Conservation (phyloP, 805 yeast species). For the Schwanniomyces vanrijiae region DNA sequence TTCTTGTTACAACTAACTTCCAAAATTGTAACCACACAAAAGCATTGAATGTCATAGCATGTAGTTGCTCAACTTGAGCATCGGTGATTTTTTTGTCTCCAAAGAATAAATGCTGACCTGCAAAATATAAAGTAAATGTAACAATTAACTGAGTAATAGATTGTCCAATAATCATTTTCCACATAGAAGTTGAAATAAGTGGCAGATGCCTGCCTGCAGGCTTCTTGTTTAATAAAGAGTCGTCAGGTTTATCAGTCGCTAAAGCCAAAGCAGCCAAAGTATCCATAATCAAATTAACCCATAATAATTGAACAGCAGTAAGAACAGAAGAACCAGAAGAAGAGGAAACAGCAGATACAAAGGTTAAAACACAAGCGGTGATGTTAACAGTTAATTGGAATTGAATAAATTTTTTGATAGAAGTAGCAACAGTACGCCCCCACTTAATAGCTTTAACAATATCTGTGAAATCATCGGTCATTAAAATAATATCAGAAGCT, state of each 20-base stretch:
- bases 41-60: conserved; percentile 89
- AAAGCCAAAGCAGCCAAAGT: conserved; percentile 96
- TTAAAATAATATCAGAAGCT: conserved; percentile 87
- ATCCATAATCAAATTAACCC: conserved; percentile 99
- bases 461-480: conserved; percentile 92
- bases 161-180: conserved; percentile 98
- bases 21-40: conserved; percentile 98
- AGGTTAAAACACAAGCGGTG: conserved; percentile 93
- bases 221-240: conserved; percentile 68
- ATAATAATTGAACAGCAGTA: conserved; percentile 94
- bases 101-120: conserved; percentile 59
- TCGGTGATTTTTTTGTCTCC: conserved; percentile 28
- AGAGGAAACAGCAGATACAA: conserved; percentile 88
- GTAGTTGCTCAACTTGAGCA: conserved; percentile 58
- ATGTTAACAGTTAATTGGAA: conserved; percentile 95
- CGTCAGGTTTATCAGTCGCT: conserved; percentile 96
- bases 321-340: conserved; percentile 79
- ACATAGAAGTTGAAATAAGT: conserved; percentile 86
- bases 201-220: conserved; percentile 84
- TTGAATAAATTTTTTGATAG: conserved; percentile 93
- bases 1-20: conserved; percentile 86
- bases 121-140: conserved; percentile 81
- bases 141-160: conserved; percentile 73
- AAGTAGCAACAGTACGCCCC: conserved; percentile 96
- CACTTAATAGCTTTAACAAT: conserved; percentile 96